Base-by-base conservation (phyloP, 2,329 filamentous ascomycete genomes). In the Penicillium sp. region DNA sequence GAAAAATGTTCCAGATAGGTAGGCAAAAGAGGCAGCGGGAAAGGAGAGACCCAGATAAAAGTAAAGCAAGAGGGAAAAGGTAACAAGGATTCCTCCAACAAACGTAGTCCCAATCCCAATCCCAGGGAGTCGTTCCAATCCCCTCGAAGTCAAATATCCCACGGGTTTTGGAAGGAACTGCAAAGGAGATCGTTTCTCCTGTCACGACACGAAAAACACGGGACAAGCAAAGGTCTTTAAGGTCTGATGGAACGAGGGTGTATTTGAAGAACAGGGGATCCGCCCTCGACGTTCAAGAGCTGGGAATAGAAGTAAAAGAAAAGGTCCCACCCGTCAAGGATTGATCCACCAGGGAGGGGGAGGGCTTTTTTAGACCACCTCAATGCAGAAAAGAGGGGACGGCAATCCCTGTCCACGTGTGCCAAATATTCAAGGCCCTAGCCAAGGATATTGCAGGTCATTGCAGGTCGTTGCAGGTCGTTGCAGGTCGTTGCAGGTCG, bases 351-450 rank as follows among this genome's bases (percentile, higher is more conserved):
- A 31, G 41, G 33, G 47, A 43, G 53, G 24, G 41, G 44, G 38
- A 44, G 48, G 54, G 35, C 46, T 52, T 53, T 55, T 54, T 52
- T 48, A 49, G 50, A 32, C 27, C 48, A 42, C 18, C 32, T 31
- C 27, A 24, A 42, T 33, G 40, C 33, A 42, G 44, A 48, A 49
- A 46, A 41, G 35, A 45, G 43, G 47, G 43, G 42, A 42, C 41
- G 32, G 23, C 20, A 40, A 51, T 55, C 56, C 55, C 53, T 57
- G 43, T 54, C 57, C 60, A 63, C 59, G 55, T 62, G 61, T 58
- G 42, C 46, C 33, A 32, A 52, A 46, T 12, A 29, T 46, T 47
- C 27, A 27, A 40, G 23, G 10, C 38, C 37, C 37, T 25, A 10
- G 38, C 12, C 23, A 40, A 40, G 38, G 38, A 20, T 8, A 10